Base-by-base conservation (phyloP, 2,329 filamentous ascomycete species). In the Xylariaceae sp. region DNA sequence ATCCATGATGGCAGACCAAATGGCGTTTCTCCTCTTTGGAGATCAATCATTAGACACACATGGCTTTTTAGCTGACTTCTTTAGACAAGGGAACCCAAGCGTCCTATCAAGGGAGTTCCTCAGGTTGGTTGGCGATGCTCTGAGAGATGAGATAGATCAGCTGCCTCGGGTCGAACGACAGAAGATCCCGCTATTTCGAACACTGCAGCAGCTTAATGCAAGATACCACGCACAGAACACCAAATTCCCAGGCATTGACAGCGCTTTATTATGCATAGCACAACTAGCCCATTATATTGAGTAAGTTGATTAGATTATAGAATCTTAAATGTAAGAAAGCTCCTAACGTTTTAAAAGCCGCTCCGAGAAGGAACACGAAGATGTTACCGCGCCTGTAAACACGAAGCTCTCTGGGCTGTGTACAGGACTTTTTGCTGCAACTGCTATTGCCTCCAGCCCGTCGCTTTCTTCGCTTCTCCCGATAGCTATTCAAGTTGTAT, bases 1-100 rank as follows among this genome's bases (percentile, higher is more conserved):
- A 36, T 24, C 63, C 68, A 73, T 58, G 56, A 79, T 78, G 76
- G 73, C 71, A 65, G 70, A 75, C 70, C 71, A 76, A 67, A 73
- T 80, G 70, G 74, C 76, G 46, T 81, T 79, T 68, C 80, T 87
- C 70, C 81, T 89, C 58, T 88, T 89, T 68, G 86, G 86, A 74
- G 86, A 89, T 67, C 86, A 89, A 73, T 88, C 86, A 55, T 78
- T 84, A 64, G 84, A 87, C 69, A 85, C 85, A 63, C 82, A 87
- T 67, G 75, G 75, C 61, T 83, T 87, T 60, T 73, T 89, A 56
- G 81, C 83, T 44, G 75, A 79, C 53, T 79, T 81, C 62, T 78
- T 72, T 64, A 75, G 75, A 47, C 69, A 72, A 56, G 72, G 72
- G 32, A 71, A 74, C 57, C 75, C 74, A 27, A 77, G 79, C 60